phyloP scores from a whole-genome alignment of 441 rosid genomes.

The Jatropha podagrica region DNA sequence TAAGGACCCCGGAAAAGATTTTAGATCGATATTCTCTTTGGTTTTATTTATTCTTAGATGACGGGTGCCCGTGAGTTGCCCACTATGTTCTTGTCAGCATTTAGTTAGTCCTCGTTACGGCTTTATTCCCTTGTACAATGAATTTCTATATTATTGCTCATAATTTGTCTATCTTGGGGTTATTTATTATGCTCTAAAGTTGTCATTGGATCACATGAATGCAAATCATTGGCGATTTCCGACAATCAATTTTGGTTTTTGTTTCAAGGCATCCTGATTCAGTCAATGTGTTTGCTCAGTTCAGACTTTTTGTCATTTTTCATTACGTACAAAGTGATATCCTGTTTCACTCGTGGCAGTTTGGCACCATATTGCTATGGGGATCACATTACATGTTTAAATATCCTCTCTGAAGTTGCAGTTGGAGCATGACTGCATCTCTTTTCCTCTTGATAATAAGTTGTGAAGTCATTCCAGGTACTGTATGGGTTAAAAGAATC shows the following conservation, averaged over 20 bases:
- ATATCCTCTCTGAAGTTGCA: constrained; percentile 4
- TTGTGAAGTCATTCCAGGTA: not conserved
- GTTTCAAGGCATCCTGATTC: not conserved
- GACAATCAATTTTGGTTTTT: not conserved
- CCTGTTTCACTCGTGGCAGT: constrained; percentile 7
- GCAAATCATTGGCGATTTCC: not conserved
- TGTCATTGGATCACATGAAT: constrained; percentile 3
- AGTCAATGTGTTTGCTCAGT: not conserved
- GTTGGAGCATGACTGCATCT: not conserved
- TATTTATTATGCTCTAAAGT: constrained; percentile 14
- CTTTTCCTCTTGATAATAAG: not conserved
- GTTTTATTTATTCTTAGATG: not conserved
- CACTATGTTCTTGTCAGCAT: constrained; percentile 41
- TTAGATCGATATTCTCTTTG: not conserved
- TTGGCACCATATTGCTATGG: not conserved
- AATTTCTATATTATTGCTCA: constrained; percentile 28
- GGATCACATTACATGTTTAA: not conserved
- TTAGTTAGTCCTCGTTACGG: constrained; percentile 32
- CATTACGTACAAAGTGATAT: constrained; percentile 1
- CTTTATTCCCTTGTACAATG: constrained; percentile 25
- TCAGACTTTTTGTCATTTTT: not conserved
- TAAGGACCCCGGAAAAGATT: not conserved
- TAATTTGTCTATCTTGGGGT: constrained; percentile 15
- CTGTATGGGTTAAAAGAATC: not conserved
- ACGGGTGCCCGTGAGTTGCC: constrained; percentile 48